Percentiles rank a stretch among this genome's conserved stretches.
These are phyloP conservation scores for Acanthamoeba triangularis DNA, from an alignment of 208 protist genomes.

Conservation along the genomic window DNA sequence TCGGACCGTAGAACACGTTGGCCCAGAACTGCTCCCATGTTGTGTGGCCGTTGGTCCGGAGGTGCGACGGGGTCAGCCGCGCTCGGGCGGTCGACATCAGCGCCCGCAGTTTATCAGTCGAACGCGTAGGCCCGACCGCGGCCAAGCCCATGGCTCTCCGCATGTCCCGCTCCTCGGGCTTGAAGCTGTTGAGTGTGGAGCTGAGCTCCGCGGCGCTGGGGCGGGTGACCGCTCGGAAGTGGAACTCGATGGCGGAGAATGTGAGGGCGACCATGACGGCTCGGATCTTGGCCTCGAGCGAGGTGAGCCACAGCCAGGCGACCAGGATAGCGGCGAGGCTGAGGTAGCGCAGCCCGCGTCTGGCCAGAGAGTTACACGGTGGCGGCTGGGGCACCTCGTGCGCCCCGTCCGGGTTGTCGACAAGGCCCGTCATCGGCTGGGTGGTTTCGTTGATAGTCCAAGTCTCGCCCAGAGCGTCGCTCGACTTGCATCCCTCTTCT, in stretches of 20 bases:
- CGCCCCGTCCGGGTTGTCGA: not conserved
- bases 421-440: not conserved
- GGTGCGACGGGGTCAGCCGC: not conserved
- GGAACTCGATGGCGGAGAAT: constrained; percentile 58
- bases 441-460: too few species aligned
- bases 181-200: not conserved
- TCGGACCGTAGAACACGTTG: constrained; percentile 58
- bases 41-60: not conserved
- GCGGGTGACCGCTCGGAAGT: constrained; percentile 24
- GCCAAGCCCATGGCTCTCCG: not conserved
- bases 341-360: not conserved
- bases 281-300: not conserved
- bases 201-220: not conserved
- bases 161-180: not conserved
- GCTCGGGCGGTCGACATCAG: not conserved
- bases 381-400: not conserved
- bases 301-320: not conserved
- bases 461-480: too few species aligned
- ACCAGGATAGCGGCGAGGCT: constrained; percentile 19
- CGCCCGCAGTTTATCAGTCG: not conserved
- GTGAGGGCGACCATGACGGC: constrained; percentile 2
- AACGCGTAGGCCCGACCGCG: not conserved
- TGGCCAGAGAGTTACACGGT: not conserved
- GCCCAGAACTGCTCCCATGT: constrained; percentile 73
- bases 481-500: not conserved